Evolutionary conservation across 2,329 filamentous ascomycete species (phyloP), one percentile per base, ranked within the genome.

Genomic region (Hirsutella rhossiliensis): DNA sequence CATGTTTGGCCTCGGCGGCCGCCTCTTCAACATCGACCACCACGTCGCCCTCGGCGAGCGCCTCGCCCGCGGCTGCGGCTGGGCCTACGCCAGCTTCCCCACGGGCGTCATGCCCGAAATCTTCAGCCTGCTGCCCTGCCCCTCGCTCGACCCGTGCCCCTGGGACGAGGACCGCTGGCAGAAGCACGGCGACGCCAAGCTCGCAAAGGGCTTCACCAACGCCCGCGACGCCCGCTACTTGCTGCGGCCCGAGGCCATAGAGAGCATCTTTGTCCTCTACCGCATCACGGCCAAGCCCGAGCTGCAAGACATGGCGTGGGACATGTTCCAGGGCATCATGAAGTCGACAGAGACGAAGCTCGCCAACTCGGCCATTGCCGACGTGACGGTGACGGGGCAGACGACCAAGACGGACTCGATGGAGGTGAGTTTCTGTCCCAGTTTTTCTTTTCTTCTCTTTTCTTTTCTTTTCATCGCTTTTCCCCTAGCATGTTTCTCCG

Each of bases 211-310:
- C 0, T 87, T 85, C 58, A 79, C 71, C 41, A 73, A 78, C 49
- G 63, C 63, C 11, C 68, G 62, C 0, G 71, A 76, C 43, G 57
- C 71, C 0, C 64, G 66, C 4, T 76, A 76, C 44, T 58, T 71
- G 11, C 60, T 76, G 18, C 59, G 73, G 0, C 69, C 70, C 0
- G 85, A 90, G 62, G 84, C 84, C 2, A 87, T 90, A 43, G 85
- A 90, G 65, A 84, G 79, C 13, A 76, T 92, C 5, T 90, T 87
- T 60, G 75, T 87, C 56, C 76, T 90, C 68, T 87, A 82, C 59
- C 76, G 73, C 17, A 64, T 74, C 41, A 76, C 72, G 0, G 73
- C 68, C 1, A 59, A 68, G 32, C 41, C 59, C 2, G 62, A 68
- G 28, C 66, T 71, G 49, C 70, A 69, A 50, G 70, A 75, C 13